A percentile compares a stretch with the other conserved stretches of the same genome.
phyloP scores from a whole-genome alignment of 257 asterid genomes.

The Penstemon davidsonii region DNA sequence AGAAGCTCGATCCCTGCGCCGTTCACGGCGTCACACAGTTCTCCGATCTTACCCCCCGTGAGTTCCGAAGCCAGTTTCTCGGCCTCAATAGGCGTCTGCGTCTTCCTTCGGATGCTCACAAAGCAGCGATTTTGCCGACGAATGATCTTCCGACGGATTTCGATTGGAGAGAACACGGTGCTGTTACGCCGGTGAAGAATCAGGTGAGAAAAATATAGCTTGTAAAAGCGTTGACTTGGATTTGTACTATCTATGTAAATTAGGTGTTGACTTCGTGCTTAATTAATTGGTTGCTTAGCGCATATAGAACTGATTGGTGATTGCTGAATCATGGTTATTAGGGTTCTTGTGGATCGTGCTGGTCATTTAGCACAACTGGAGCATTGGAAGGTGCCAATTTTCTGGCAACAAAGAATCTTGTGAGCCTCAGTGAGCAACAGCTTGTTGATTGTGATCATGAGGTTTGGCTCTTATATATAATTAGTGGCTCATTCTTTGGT shows the following conservation, averaged over 20 bases:
- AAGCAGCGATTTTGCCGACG: conserved; percentile 83
- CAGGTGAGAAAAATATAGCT: conserved; percentile 45
- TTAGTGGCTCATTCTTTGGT: background rate
- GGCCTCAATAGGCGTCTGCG: conserved; percentile 66
- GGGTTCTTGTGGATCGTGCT: conserved; percentile 94
- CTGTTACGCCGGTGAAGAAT: conserved; percentile 75
- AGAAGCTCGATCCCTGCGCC: conserved; percentile 83
- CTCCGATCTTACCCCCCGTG: conserved; percentile 77
- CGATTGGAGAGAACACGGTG: conserved; percentile 90
- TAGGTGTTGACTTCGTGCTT: background rate
- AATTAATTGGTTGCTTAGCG: too few species aligned
- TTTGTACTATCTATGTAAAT: background rate
- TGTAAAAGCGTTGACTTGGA: too few species aligned
- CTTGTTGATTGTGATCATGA: conserved; percentile 93
- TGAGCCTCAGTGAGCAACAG: conserved; percentile 91
- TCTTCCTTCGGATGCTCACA: conserved; percentile 64
- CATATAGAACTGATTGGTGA: background rate
- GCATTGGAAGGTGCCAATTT: conserved; percentile 89
- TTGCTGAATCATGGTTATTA: conserved; percentile 22
- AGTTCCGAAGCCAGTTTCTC: conserved; percentile 59
- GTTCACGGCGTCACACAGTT: conserved; percentile 85
- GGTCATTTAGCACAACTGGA: conserved; percentile 90
- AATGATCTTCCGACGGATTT: conserved; percentile 67
- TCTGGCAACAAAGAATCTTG: conserved; percentile 77
- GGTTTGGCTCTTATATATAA: conserved; percentile 38